Base-by-base conservation (phyloP, 1,284 basidiomycete genomes). In the Rhodotorula sp. region DNA sequence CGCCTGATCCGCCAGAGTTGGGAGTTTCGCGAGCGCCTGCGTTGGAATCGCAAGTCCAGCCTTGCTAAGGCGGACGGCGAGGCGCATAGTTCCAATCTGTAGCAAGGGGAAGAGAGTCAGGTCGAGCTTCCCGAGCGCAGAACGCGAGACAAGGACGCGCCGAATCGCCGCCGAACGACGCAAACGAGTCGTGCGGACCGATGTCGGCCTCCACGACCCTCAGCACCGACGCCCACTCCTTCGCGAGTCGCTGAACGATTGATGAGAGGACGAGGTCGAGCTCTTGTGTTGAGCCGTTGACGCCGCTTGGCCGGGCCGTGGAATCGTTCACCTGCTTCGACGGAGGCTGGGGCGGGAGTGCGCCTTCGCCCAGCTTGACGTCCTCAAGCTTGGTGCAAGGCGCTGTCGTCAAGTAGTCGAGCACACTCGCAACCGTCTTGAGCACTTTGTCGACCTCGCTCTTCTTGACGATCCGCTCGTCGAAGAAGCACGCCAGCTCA, bases 131-230 rank as follows among this genome's bases (percentile, higher is more conserved):
- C 13, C 16, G 22, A 47, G 26, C 5, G 15, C 16, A 13, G 13
- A 26, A 16, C 22, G 7, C 13, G 10, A 52, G 11, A 34, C 28
- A 22, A 5, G 28, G 24, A 16, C 71, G 50, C n/a, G 76, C 76
- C 60, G 76, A 77, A 37, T 77, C 75, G 10, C 76, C 76, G n/a
- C 76, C 76, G 9, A 76, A 58, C 11, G 69, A 67, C 26, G 67
- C 66, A n/a, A 76, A 77, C 34, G 57, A 59, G 30, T 68, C 67
- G 22, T 68, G 55, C 24, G 48, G 28, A 1, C 52, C 62, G 28
- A 72, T 28, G 1, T 67, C 67, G 9, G 18, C 40, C 7, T 5
- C 55, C 15, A 68, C 55, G 2, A 73, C 9, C 18, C 65, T 55
- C 13, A 77, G 62, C 2, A 75, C 61, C 26, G 63, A 57, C 20